Base-by-base conservation (phyloP, 2,329 filamentous ascomycete genomes). In the Fusarium hainanense region DNA sequence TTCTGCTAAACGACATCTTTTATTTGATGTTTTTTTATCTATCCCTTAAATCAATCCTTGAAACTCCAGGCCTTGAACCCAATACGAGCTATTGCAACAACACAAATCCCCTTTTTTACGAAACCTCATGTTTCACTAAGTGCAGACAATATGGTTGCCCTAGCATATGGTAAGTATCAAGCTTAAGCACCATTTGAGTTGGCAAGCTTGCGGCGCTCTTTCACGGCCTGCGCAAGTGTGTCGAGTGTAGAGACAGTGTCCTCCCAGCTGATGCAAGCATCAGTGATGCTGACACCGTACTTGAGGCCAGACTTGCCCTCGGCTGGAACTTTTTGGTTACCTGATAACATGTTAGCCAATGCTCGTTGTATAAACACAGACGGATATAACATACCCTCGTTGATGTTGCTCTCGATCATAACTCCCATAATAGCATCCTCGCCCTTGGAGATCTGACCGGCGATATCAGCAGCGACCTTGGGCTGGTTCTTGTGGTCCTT, bases 401-500 rank as follows among this genome's bases (percentile, higher is more conserved):
- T 92, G 82, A 98, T 97, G 81, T 98, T 93, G 81, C 93, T 97
- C 85, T 99, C 96, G 76, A 99, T 97, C 96, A 99, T 99, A 64
- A 98, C 93, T 76, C 96, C 96, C 89, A 98, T 95, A 77, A 99
- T 96, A 50, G 85, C 91, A 5, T 87, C 87, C 83, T 98, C 95
- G 37, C 96, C 96, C 61, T 87, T 88, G 57, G 90, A 86, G 64
- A 99, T 92, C 83, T 99, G 96, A 76, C 92, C 90, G 3, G 93
- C 94, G 60, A 99, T 80, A 13, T 85, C 88, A 52, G 89, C 90
- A 6, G 94, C 94, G 21, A 99, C 96, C 86, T 95, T 94, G 72
- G 94, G 94, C 83, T 99, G 96, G 82, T 98, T 99, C 84, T 90
- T 94, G 87, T 98, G 95, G 82, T 98, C 89, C 88, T 99, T 99